phyloP scores from a whole-genome alignment of 495 filamentous ascomycete genomes.

The Jackrogersella multiformis region DNA sequence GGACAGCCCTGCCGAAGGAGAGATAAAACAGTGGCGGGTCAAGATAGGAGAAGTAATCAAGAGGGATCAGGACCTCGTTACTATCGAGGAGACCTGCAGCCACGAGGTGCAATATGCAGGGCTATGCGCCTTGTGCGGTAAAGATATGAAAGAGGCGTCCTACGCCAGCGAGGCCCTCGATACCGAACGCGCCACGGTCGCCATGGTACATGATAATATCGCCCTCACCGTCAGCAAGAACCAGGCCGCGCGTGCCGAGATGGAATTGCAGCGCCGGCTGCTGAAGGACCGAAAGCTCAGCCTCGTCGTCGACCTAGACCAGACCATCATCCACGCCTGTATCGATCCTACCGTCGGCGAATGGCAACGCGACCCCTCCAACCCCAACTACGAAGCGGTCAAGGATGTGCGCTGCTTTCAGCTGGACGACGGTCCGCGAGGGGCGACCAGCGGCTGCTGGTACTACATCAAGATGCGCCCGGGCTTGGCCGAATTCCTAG shows the following conservation, averaged over 20 bases:
- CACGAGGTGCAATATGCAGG: constrained; percentile 92
- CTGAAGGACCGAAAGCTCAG: constrained; percentile 83
- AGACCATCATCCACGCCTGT: constrained; percentile 98
- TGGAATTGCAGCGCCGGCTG: constrained; percentile 83
- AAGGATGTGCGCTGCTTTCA: constrained; percentile 89
- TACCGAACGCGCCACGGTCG: constrained; percentile 85
- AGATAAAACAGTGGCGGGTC: constrained; percentile 77
- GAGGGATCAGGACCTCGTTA: constrained; percentile 66
- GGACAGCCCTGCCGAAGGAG: constrained; percentile 83
- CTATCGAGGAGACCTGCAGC: constrained; percentile 89
- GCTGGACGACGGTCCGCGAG: constrained; percentile 83
- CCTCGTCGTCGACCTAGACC: constrained; percentile 95
- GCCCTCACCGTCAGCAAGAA: constrained; percentile 75
- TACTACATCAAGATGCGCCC: constrained; percentile 99
- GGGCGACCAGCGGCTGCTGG: constrained; percentile 72
- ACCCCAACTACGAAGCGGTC: constrained; percentile 90
- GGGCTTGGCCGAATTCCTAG: constrained; percentile 82
- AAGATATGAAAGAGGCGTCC: constrained; percentile 86
- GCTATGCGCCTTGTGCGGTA: constrained; percentile 90
- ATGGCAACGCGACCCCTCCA: constrained; percentile 87
- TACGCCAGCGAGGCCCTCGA: constrained; percentile 63
- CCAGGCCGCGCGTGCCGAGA: constrained; percentile 83
- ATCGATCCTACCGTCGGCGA: constrained; percentile 96
- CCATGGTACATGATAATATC: constrained; percentile 91
- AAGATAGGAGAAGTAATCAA: constrained; percentile 74